phyloP scores from a whole-genome alignment of 1,284 basidiomycete species.

The Cutaneotrichosporon curvatum region DNA sequence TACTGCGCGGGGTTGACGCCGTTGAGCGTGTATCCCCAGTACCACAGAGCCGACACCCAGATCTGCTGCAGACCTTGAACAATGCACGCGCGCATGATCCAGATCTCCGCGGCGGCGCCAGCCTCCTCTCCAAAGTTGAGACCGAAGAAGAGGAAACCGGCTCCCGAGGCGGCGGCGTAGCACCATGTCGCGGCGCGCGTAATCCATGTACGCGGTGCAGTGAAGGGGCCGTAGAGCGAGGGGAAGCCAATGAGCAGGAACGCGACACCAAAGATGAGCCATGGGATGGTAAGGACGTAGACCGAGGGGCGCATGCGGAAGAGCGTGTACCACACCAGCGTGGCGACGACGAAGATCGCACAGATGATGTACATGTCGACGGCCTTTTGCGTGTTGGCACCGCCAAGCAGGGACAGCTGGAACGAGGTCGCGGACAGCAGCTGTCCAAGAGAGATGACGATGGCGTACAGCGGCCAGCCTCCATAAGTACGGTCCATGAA shows the following conservation, averaged over 20 bases:
- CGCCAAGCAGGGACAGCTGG: slow-evolving; percentile 81
- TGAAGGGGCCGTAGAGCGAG: slow-evolving; percentile 60
- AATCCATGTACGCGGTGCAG: slow-evolving; percentile 57
- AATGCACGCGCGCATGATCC: slow-evolving; percentile 78
- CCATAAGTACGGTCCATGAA: slow-evolving; percentile 65
- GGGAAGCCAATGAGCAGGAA: slow-evolving; percentile 86
- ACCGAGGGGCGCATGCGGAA: slow-evolving; percentile 82
- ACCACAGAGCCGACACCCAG: slow-evolving; percentile 87
- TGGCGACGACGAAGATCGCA: slow-evolving; percentile 72
- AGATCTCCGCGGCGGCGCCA: slow-evolving; percentile 83
- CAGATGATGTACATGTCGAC: slow-evolving; percentile 84
- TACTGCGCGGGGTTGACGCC: slow-evolving; percentile 39
- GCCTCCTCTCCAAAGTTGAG: slow-evolving; percentile 94
- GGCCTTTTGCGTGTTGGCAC: slow-evolving; percentile 71
- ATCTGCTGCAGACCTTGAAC: slow-evolving; percentile 89
- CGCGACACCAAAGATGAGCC: slow-evolving; percentile 79
- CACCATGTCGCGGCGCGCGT: slow-evolving; percentile 73
- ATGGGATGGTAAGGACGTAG: slow-evolving; percentile 74
- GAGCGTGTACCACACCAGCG: slow-evolving; percentile 79
- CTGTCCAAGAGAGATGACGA: slow-evolving; percentile 77
- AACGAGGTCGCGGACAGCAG: slow-evolving; percentile 66
- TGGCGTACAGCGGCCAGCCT: slow-evolving; percentile 84
- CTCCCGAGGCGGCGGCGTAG: slow-evolving; percentile 81
- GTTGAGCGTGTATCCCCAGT: slow-evolving; percentile 79
- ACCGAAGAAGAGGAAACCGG: slow-evolving; percentile 84